Base-by-base conservation (phyloP, 176 grass and related monocot species). In the Aegilops speltoides region DNA sequence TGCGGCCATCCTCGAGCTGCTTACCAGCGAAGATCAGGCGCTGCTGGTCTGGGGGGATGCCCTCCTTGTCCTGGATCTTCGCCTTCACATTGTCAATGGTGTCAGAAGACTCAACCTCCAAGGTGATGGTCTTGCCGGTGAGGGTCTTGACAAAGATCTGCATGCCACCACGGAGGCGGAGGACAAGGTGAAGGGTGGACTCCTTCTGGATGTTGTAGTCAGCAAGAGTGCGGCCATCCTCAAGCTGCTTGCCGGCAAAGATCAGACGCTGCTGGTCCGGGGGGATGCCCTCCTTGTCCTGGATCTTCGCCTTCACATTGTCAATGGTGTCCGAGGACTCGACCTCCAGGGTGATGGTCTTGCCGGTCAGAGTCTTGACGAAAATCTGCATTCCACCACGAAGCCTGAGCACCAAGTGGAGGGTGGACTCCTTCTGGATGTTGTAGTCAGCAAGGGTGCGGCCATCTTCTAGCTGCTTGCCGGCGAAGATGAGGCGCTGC, bases 391-490 rank as follows among this genome's bases (percentile, higher is more conserved):
- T n/a, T n/a, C n/a, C n/a, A n/a, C n/a, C n/a, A n/a, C n/a, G n/a
- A n/a, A n/a, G n/a, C n/a, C n/a, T n/a, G 19, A 93, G 88, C 23
- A 91, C 92, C 1, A 94, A 68, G 52, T 94, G 89, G 17, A 94
- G 92, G 40, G 92, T 94, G 7, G 82, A 86, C 63, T 95, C 93
- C 81, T 92, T 95, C 26, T 95, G 93, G 10, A 95, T 95, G 60
- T 95, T 95, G 82, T 95, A 95, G 31, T 95, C 87, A 0, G 93
- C 93, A 0, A 95, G 85, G 8, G 93, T 95, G 36, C 93, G 89
- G 7, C 90, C 93, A 22, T 95, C 93, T 85, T 95, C 93, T 0
- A 95, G 68, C 65, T 90, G 93, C 73, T 95, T 95, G 2, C 38
- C 38, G 2, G 38, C 87, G 0, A 95, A 95, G 87, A 92, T 92